Percentiles rank a stretch among this genome's conserved stretches.
These are phyloP conservation scores for Prunus davidiana DNA, from an alignment of 306 rosid genomes.

Conservation along the genomic window DNA sequence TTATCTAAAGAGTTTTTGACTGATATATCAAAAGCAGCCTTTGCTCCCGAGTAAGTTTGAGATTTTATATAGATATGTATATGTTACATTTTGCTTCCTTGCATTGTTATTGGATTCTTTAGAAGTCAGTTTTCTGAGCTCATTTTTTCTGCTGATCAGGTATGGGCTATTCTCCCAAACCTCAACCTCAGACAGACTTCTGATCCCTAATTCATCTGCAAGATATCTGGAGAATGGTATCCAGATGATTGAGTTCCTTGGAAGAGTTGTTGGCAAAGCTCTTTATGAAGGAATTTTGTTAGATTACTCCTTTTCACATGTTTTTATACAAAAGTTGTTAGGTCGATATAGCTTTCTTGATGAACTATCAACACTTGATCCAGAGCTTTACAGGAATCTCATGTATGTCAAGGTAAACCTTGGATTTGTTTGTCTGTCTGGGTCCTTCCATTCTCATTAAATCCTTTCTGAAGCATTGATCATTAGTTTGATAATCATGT, in stretches of 20 bases:
- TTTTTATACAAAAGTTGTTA: constrained; percentile 85
- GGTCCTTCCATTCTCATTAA: not conserved
- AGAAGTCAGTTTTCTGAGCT: constrained; percentile 20
- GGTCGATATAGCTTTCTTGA: constrained; percentile 97
- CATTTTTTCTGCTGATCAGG: constrained; percentile 41
- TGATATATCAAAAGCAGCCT: constrained; percentile 87
- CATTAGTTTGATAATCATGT: not conserved
- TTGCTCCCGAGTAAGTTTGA: constrained; percentile 79
- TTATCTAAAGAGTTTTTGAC: constrained; percentile 92
- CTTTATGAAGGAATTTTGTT: constrained; percentile 95
- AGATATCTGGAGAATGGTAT: constrained; percentile 83
- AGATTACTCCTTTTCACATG: constrained; percentile 93
- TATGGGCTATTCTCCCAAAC: constrained; percentile 91
- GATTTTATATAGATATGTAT: constrained; percentile 3
- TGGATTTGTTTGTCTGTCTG: not conserved
- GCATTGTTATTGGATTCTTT: constrained; percentile 21
- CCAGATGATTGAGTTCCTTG: constrained; percentile 97
- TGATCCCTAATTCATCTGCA: constrained; percentile 81
- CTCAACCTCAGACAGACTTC: constrained; percentile 79
- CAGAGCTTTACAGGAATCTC: constrained; percentile 86
- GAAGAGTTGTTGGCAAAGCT: constrained; percentile 97
- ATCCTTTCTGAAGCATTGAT: not conserved
- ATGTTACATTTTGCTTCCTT: constrained; percentile 6
- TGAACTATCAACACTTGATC: constrained; percentile 94
- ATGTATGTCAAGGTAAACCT: constrained; percentile 90